These are phyloP conservation scores for Crucibulum parvulum DNA, from an alignment of 1,284 basidiomycete species.

Conservation along the genomic window DNA sequence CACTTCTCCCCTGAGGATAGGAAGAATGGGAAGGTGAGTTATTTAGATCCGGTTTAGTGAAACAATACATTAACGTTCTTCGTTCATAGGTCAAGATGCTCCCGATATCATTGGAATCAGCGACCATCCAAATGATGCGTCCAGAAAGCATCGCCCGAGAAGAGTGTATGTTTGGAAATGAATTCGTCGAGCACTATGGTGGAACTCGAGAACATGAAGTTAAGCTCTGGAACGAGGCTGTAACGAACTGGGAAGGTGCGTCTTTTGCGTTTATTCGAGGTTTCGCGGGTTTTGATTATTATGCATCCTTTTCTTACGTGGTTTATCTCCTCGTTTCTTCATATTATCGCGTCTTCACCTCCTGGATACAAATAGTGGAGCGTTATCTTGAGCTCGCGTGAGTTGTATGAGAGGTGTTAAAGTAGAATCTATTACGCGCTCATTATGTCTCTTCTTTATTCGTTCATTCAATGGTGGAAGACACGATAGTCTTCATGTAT, in stretches of 20 bases:
- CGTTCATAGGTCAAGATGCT: conserved; percentile 67
- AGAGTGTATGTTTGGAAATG: conserved; percentile 76
- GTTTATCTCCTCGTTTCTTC: too few species aligned
- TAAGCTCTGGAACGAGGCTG: conserved; percentile 85
- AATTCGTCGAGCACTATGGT: conserved; percentile 93
- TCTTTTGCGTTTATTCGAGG: neutral
- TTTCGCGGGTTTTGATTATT: conserved; percentile 1
- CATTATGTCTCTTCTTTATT: too few species aligned
- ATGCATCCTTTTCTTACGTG: neutral
- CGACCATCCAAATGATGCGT: conserved; percentile 82
- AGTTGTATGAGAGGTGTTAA: neutral
- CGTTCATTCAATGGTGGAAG: too few species aligned
- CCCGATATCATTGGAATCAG: conserved; percentile 79
- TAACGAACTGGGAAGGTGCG: conserved; percentile 94
- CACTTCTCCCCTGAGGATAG: conserved; percentile 63
- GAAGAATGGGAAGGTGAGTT: conserved; percentile 58
- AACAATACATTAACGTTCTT: neutral
- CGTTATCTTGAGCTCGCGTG: conserved; percentile 85
- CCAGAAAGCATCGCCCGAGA: conserved; percentile 84
- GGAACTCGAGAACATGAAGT: conserved; percentile 93
- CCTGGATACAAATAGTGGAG: conserved; percentile 60
- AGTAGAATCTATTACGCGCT: neutral
- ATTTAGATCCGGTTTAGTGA: conserved; percentile 4
- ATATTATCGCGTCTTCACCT: too few species aligned
- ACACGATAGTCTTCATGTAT: too few species aligned